Evolutionary conservation across 2,329 filamentous ascomycete species (phyloP).

Genomic region (Hypoxylon sp.): DNA sequence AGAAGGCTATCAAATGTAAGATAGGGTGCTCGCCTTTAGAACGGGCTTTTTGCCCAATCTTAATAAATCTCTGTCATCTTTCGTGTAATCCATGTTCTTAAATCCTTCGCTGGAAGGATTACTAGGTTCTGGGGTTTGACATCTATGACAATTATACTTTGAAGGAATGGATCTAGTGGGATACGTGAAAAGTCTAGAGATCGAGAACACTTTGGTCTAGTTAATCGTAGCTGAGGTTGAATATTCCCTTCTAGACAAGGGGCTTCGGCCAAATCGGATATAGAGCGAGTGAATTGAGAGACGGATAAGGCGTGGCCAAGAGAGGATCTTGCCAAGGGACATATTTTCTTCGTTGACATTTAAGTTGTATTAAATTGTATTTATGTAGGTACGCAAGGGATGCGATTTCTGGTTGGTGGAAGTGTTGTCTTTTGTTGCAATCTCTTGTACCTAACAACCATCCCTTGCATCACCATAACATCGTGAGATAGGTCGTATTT

Average conservation of each 20-base stretch:
- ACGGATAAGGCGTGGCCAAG: neutral
- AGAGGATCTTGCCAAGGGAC: neutral
- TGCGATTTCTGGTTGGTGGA: conserved; percentile 6
- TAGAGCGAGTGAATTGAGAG: neutral
- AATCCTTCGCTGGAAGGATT: conserved; percentile 25
- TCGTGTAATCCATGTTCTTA: conserved; percentile 37
- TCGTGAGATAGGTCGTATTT: too few species aligned
- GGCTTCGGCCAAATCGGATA: neutral
- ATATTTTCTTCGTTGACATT: too few species aligned
- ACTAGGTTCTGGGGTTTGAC: neutral
- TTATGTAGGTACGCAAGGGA: neutral
- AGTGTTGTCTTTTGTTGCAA: conserved; percentile 8
- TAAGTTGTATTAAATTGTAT: too few species aligned
- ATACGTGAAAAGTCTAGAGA: too few species aligned
- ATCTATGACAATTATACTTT: neutral
- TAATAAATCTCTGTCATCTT: conserved; percentile 24
- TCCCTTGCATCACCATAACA: conserved; percentile 22
- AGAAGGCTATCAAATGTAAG: conserved; percentile 11
- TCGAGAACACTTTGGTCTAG: too few species aligned
- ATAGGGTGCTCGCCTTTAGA: neutral
- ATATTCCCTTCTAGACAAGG: neutral
- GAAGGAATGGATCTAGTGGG: neutral
- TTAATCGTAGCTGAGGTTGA: too few species aligned
- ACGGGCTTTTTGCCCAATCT: conserved; percentile 33
- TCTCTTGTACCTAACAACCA: neutral